Conservation (phyloP, 2,329 filamentous ascomycete genomes). For the Didymella pinodella region DNA sequence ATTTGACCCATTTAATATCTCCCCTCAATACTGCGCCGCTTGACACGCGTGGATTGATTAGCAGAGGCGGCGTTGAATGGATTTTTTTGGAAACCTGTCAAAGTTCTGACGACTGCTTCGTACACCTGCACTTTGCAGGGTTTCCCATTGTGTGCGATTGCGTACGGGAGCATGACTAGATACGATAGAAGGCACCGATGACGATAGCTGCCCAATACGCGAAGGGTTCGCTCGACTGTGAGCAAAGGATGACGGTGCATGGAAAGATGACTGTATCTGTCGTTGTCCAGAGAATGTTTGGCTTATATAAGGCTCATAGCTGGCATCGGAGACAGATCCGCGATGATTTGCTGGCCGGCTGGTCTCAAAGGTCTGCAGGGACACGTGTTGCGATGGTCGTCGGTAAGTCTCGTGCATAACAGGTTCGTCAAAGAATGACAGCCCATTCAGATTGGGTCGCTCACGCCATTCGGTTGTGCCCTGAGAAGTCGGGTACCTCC, state of each 20-base stretch:
- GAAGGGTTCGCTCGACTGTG: constrained; percentile 15
- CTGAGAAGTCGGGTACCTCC: constrained; percentile 21
- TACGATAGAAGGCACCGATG: constrained; percentile 29
- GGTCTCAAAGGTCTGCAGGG: constrained; percentile 17
- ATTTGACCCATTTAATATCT: constrained; percentile 25
- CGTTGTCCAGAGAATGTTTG: constrained; percentile 13
- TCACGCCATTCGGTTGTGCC: constrained; percentile 30
- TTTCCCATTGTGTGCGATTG: constrained; percentile 27
- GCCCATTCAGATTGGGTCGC: constrained; percentile 42
- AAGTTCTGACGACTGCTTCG: constrained; percentile 33
- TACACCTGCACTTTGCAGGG: constrained; percentile 32
- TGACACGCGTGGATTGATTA: constrained; percentile 17
- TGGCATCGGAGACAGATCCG: constrained; percentile 18
- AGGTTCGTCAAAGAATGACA: constrained; percentile 46
- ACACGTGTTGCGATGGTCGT: constrained; percentile 1
- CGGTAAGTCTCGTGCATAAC: constrained; percentile 16
- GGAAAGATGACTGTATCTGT: constrained; percentile 10
- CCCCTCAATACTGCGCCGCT: constrained; percentile 34
- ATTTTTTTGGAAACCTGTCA: not conserved
- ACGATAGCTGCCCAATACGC: constrained; percentile 26
- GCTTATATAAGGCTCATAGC: constrained; percentile 17
- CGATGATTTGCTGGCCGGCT: constrained; percentile 20
- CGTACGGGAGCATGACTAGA: constrained; percentile 22
- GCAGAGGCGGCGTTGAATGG: not conserved
- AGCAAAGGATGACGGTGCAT: constrained; percentile 13